Conservation (phyloP, 306 rosid genomes). For the Castanospermum australe region DNA sequence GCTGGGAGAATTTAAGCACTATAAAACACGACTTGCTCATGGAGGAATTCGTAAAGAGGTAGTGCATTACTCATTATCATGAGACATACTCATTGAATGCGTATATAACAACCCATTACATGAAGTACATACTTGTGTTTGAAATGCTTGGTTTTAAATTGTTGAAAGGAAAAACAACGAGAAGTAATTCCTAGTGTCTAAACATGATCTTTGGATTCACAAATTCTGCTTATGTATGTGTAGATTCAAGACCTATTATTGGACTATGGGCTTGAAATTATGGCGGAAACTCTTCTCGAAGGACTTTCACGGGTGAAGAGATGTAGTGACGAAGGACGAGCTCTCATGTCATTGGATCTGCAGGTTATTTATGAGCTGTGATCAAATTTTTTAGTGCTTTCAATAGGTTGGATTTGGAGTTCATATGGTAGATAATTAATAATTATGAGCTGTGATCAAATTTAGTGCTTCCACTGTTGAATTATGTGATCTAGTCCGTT, state of each 20-base stretch:
- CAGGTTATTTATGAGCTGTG: constrained; percentile 57
- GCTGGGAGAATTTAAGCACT: constrained; percentile 98
- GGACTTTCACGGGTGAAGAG: constrained; percentile 94
- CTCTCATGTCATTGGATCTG: constrained; percentile 92
- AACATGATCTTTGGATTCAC: constrained; percentile 21
- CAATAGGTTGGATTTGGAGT: constrained; percentile 16
- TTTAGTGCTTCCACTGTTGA: not conserved
- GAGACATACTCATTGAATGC: constrained; percentile 21
- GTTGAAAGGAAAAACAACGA: constrained; percentile 2
- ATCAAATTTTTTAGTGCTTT: not conserved
- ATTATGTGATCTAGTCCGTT: not conserved
- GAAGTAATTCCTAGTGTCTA: not conserved
- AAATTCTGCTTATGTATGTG: constrained; percentile 20
- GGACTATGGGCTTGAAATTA: constrained; percentile 78
- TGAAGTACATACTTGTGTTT: not conserved
- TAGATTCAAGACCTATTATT: constrained; percentile 77
- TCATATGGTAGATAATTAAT: constrained; percentile 2
- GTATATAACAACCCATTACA: not conserved
- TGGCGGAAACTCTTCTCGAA: constrained; percentile 87
- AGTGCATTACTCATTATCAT: constrained; percentile 33
- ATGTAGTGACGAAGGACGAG: constrained; percentile 97
- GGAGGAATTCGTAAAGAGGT: constrained; percentile 96
- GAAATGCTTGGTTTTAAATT: constrained; percentile 9
- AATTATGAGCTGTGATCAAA: no score
- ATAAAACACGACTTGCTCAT: constrained; percentile 87